These are phyloP conservation scores for Basipetospora chlamydospora DNA, from an alignment of 2,329 filamentous ascomycete species.

Conservation along the genomic window DNA sequence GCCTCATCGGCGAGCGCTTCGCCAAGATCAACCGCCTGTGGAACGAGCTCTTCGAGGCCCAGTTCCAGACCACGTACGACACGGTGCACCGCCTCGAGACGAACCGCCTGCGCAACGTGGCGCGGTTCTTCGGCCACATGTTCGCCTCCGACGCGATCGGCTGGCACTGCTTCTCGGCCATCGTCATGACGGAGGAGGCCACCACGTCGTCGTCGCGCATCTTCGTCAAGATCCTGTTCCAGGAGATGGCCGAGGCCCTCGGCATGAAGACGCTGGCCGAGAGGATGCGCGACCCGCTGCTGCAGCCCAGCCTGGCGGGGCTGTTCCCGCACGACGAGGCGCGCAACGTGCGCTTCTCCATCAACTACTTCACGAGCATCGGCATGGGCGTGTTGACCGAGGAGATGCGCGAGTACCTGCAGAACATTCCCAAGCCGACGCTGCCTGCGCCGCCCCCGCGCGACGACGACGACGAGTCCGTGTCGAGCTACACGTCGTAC, in stretches of 20 bases:
- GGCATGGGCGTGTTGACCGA: constrained; percentile 92
- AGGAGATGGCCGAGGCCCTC: constrained; percentile 76
- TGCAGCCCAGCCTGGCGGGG: constrained; percentile 66
- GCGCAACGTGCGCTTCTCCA: constrained; percentile 85
- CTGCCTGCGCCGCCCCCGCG: constrained; percentile 48
- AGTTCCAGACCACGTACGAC: constrained; percentile 87
- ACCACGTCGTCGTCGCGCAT: constrained; percentile 94
- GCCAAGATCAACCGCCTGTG: constrained; percentile 91
- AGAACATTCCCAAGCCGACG: constrained; percentile 77
- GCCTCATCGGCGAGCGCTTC: constrained; percentile 84
- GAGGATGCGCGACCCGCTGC: constrained; percentile 61
- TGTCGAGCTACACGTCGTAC: constrained; percentile 68
- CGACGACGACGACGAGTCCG: constrained; percentile 55
- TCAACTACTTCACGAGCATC: constrained; percentile 99
- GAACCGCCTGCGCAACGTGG: constrained; percentile 87
- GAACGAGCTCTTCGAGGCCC: constrained; percentile 82
- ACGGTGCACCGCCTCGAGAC: constrained; percentile 97
- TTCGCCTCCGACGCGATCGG: constrained; percentile 77
- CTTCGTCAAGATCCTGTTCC: constrained; percentile 95
- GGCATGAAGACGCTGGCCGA: constrained; percentile 68
- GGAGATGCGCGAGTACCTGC: constrained; percentile 80
- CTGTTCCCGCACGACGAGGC: constrained; percentile 84
- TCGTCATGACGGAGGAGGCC: constrained; percentile 91
- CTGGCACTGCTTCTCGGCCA: constrained; percentile 75
- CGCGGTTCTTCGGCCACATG: constrained; percentile 85